Base-by-base conservation (phyloP, 2,329 filamentous ascomycete genomes). In the Scortechinia acanthostroma region DNA sequence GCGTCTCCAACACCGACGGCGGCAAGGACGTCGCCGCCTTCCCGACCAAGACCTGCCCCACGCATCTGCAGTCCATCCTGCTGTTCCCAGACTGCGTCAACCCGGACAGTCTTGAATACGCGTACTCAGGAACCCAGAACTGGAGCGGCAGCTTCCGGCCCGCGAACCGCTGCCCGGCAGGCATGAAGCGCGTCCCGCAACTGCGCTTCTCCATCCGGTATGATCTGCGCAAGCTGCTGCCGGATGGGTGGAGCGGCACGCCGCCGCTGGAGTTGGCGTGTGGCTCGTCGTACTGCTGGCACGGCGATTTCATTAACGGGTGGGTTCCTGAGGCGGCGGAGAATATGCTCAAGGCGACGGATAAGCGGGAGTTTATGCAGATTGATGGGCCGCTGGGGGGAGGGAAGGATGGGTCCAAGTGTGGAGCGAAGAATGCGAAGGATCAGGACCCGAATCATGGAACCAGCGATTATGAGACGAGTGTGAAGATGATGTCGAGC, bases 251-350 rank as follows among this genome's bases (percentile, higher is more conserved):
- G 69, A 58, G 48, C 25, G 68, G 69, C 35, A 56, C 55, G 0
- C 61, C 68, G 1, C 70, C 69, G 0, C 50, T 71, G 19, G 62
- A 69, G 56, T 59, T 71, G 1, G 59, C 69, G 0, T 69, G 61
- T 46, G 65, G 65, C 0, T 51, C 53, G n/a, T 61, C 62, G 0
- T 70, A 58, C 51, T 66, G 64, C 58, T 58, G 56, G 2, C 69
- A 72, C 50, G 68, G 69, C 3, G 69, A 72, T 50, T 71, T 72
- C 44, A 68, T 73, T 53, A 71, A 71, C 30, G 69, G 61, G 3
- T 73, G 69, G 69, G 56, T 63, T 2, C 52, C 53, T 14, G 65
- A 70, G 45, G 62, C 59, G 0, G 66, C 65, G 0, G 37, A 53
- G 46, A 66, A 66, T 46, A 68, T 71, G 66, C 49, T 71, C 13